These are phyloP conservation scores for Xerocomus spinulosus DNA, from an alignment of 768 basidiomycete genomes.

Conservation along the genomic window DNA sequence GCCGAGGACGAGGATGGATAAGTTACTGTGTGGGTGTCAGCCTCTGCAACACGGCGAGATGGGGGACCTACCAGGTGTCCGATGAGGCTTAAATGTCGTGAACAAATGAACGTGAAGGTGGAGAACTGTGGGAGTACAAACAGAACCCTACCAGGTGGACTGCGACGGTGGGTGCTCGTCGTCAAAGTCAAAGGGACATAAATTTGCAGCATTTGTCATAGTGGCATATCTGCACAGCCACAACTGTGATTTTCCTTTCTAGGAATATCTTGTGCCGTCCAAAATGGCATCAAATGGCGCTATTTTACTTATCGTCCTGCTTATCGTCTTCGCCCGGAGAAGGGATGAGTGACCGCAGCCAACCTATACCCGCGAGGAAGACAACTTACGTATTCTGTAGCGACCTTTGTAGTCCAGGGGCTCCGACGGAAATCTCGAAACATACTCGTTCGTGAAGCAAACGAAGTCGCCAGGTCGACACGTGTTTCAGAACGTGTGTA, in stretches of 20 bases:
- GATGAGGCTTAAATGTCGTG: slow-evolving; percentile 9
- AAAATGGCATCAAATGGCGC: background rate
- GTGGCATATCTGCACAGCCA: slow-evolving; percentile 23
- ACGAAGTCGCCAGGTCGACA: slow-evolving; percentile 5
- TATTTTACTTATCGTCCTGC: background rate
- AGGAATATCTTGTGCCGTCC: background rate
- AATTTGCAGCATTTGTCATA: slow-evolving; percentile 25
- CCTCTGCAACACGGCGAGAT: background rate
- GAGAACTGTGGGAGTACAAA: background rate
- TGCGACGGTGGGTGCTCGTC: slow-evolving; percentile 8
- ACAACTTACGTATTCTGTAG: background rate
- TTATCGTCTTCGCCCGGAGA: background rate
- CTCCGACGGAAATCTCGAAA: slow-evolving; percentile 3
- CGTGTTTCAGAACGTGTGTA: slow-evolving; percentile 5
- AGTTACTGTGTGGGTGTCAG: slow-evolving; percentile 19
- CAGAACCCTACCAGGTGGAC: background rate
- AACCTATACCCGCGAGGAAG: background rate
- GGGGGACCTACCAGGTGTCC: slow-evolving; percentile 4
- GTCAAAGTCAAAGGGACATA: slow-evolving; percentile 13
- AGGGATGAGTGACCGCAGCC: background rate
- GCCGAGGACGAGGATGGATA: slow-evolving; percentile 7
- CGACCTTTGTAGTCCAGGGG: background rate
- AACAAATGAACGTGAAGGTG: slow-evolving; percentile 13
- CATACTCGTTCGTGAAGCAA: background rate
- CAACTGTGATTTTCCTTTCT: slow-evolving; percentile 16